Percentiles rank a stretch among this genome's conserved stretches.
Conservation (phyloP, 371 early-diverging fungal genomes). For the Catenaria anguillulae region DNA sequence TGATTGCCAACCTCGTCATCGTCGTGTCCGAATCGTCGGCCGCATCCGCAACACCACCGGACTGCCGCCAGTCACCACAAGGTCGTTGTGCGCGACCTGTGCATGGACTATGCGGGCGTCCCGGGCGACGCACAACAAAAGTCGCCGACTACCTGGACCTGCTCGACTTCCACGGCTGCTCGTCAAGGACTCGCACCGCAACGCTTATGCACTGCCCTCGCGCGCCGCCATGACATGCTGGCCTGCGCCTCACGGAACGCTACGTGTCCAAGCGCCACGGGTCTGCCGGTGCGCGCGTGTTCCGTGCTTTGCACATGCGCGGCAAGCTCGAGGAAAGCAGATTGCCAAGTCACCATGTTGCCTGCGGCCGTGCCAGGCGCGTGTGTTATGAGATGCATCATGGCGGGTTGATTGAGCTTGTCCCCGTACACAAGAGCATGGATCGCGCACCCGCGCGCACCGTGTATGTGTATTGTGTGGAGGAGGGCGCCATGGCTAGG, state of each 20-base stretch:
- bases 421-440: neutral
- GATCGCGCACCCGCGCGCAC: neutral
- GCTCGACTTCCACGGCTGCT: neutral
- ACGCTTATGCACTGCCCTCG: neutral
- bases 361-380: neutral
- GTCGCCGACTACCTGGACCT: conserved; percentile 1
- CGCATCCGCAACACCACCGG: neutral
- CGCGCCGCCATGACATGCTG: neutral
- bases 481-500: neutral
- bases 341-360: neutral
- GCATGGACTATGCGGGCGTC: neutral
- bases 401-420: neutral
- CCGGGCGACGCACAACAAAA: neutral
- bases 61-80: neutral
- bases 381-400: neutral
- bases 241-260: neutral
- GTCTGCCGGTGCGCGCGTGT: neutral
- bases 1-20: too few species aligned
- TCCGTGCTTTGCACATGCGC: neutral
- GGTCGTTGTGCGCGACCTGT: neutral
- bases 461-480: neutral
- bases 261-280: neutral
- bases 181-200: neutral
- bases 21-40: neutral
- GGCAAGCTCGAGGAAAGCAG: conserved; percentile 2